phyloP scores from a whole-genome alignment of 2,329 filamentous ascomycete species.

The Aspergillus aculeatus region DNA sequence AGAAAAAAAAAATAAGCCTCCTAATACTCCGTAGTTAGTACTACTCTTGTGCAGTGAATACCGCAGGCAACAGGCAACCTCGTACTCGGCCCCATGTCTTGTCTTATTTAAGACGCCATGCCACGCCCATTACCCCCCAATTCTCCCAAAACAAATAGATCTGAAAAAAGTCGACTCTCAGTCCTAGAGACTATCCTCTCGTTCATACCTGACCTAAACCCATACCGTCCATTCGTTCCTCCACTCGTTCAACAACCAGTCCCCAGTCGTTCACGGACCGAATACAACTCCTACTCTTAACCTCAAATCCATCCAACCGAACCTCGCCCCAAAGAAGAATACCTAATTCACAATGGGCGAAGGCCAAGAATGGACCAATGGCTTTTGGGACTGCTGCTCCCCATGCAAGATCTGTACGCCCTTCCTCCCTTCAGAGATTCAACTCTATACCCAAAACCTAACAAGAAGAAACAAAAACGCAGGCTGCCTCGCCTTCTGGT shows the following conservation, averaged over 20 bases:
- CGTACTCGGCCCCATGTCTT: neutral
- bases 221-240: neutral
- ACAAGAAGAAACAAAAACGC: neutral
- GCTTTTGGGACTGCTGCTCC: constrained; percentile 35
- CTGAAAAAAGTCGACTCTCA: too few relatives aligned
- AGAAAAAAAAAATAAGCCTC: neutral
- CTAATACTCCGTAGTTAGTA: neutral
- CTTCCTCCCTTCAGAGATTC: neutral
- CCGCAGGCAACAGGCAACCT: neutral
- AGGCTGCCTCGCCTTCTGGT: constrained; percentile 31
- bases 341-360: constrained; percentile 13
- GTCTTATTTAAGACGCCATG: neutral
- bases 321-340: neutral
- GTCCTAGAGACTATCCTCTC: too few relatives aligned
- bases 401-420: constrained; percentile 32
- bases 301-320: neutral
- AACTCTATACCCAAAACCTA: neutral
- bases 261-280: too few relatives aligned
- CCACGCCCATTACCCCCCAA: too few relatives aligned
- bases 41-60: neutral
- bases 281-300: neutral
- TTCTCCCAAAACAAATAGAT: too few relatives aligned
- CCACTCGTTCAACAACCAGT: neutral
- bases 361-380: constrained; percentile 28
- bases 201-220: too few relatives aligned